A percentile compares a stretch with the other conserved stretches of the same genome.
phyloP scores from a whole-genome alignment of 176 grass and related monocot genomes.

The Juncus inflexus region DNA sequence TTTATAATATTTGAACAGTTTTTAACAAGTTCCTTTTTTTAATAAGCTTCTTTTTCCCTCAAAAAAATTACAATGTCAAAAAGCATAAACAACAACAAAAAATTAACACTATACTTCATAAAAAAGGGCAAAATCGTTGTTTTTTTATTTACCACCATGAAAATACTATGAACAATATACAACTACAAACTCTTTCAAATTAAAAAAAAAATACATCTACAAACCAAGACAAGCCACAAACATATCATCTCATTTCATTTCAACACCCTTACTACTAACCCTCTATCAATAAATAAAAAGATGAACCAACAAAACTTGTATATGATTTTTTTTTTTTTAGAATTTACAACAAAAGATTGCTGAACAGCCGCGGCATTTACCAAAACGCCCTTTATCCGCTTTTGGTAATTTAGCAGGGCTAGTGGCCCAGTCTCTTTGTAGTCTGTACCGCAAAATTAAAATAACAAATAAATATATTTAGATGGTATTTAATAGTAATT shows the following conservation, averaged over 20 bases:
- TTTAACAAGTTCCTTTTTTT: no score
- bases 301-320: slow-evolving; percentile 10
- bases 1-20: no score
- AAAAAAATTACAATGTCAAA: no score
- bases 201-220: no score
- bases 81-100: no score
- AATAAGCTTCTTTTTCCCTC: no score
- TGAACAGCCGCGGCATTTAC: slow-evolving; percentile 31
- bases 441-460: slow-evolving; percentile 14
- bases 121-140: no score
- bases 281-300: not conserved
- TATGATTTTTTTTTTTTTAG: slow-evolving; percentile 2
- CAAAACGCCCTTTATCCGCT: slow-evolving; percentile 12
- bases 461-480: not conserved
- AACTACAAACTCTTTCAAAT: no score
- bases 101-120: no score
- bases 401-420: slow-evolving; percentile 40
- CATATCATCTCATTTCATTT: not conserved
- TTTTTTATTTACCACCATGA: no score
- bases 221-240: no score
- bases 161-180: no score
- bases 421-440: slow-evolving; percentile 35
- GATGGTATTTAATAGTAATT: not conserved
- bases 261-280: slow-evolving; percentile 23
- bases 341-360: slow-evolving; percentile 30